These are phyloP conservation scores for Suillus fuscotomentosus DNA, from an alignment of 768 basidiomycete genomes.

Conservation along the genomic window DNA sequence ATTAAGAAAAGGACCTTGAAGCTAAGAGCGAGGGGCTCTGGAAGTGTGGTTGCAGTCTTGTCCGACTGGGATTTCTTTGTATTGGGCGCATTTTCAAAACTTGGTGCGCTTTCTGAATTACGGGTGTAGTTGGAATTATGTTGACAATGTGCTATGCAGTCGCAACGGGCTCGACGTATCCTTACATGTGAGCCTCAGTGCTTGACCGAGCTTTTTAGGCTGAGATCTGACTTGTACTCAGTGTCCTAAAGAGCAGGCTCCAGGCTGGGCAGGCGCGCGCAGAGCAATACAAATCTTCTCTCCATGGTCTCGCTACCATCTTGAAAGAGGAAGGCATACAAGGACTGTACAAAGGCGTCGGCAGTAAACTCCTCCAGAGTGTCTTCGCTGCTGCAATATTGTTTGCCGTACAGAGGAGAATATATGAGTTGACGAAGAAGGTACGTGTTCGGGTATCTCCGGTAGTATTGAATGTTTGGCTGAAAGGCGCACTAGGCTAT, in stretches of 20 bases:
- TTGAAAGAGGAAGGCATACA: conserved; percentile 74
- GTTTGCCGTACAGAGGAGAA: conserved; percentile 84
- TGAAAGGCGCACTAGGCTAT: not conserved
- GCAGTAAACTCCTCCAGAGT: conserved; percentile 87
- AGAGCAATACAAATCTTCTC: conserved; percentile 69
- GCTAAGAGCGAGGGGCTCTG: conserved; percentile 46
- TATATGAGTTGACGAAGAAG: conserved; percentile 70
- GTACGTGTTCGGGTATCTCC: conserved; percentile 18
- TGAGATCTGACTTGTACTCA: conserved; percentile 13
- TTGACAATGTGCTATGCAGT: conserved; percentile 29
- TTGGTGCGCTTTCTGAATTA: conserved; percentile 45
- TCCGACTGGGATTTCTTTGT: conserved; percentile 91
- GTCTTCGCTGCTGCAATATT: conserved; percentile 93
- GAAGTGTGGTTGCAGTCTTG: conserved; percentile 48
- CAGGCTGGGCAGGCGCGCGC: conserved; percentile 73
- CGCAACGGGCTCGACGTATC: conserved; percentile 63
- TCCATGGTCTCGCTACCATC: conserved; percentile 78
- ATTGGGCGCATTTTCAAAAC: conserved; percentile 92
- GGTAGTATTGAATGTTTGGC: not conserved
- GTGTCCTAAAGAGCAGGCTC: conserved; percentile 75
- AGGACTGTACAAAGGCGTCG: conserved; percentile 85
- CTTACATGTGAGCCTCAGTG: conserved; percentile 56
- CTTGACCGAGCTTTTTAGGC: not conserved
- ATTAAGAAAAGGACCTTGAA: conserved; percentile 58
- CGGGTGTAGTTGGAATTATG: not conserved